Base-by-base conservation (phyloP, 2,329 filamentous ascomycete genomes). In the Trichophyton simii region DNA sequence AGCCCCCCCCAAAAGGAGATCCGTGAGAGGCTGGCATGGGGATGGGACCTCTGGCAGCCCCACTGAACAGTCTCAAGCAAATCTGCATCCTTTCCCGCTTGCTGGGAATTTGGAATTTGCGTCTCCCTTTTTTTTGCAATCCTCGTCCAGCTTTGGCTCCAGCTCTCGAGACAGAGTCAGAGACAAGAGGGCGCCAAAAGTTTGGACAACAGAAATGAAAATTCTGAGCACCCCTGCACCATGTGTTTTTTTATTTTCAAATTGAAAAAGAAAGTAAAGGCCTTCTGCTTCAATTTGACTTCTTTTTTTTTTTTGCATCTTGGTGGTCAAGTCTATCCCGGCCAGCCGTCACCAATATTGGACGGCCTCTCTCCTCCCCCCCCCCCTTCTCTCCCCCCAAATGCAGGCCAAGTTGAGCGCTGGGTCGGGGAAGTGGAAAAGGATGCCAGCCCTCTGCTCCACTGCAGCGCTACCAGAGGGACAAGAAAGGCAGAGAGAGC, bases 341-440 rank as follows among this genome's bases (percentile, higher is more conserved):
- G 5, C 6, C 20, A 28, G 11, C 13, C 15, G 25, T 20, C 52
- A 31, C 52, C 28, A 55, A 55, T n/a, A 55, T 36, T 5, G 41
- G 41, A 18, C n/a, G n/a, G 41, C 41, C 13, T 18, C 25, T 18
- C 25, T 6, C 6, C 25, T 5, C 5, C 25, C 2, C 25, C 25
- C 25, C 25, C 25, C 25, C 25, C 25, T 18, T 18, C 25, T 3
- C 25, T 3, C 25, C 25, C 25, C 25, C 25, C 25, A 18, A 18
- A 20, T 44, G n/a, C 41, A 31, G 28, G 25, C 28, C 28, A 25
- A 15, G 28, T 55, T 36, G 52, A 11, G 28, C 28, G 52, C 28
- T 55, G 52, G 52, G 52, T 55, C 52, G 52, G 52, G 52, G 28
- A 36, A 38, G 52, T 55, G 52, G 52, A 55, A 22, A 52, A 55